Conservation (phyloP, 23 red algal genomes). For the Gracilaria gracilis region DNA sequence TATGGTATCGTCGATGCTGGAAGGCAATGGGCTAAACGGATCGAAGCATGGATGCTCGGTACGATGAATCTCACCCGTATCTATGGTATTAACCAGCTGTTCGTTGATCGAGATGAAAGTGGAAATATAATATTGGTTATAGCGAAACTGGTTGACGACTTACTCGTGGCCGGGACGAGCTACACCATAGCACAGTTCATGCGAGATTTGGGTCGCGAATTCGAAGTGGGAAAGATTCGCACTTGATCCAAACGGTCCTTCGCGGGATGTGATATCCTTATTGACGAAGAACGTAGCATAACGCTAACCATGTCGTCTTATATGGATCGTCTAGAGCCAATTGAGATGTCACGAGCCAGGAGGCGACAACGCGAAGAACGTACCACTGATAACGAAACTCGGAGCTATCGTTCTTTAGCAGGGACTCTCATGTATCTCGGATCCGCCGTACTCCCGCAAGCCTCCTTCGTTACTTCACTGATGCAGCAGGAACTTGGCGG, state of each 20-base stretch:
- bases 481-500: slow-evolving; percentile 19
- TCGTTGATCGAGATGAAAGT: background rate
- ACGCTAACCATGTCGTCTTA: slow-evolving; percentile 22
- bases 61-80: background rate
- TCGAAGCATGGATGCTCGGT: slow-evolving; percentile 18
- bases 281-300: slow-evolving; percentile 16
- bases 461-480: background rate
- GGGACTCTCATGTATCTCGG: slow-evolving; percentile 38
- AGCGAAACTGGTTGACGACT: slow-evolving; percentile 45
- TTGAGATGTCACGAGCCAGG: background rate
- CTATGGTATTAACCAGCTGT: slow-evolving; percentile 37
- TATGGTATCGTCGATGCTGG: slow-evolving; percentile 54
- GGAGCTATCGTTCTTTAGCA: slow-evolving; percentile 15
- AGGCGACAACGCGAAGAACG: no score
- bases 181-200: background rate
- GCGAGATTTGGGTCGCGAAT: no score
- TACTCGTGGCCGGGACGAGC: slow-evolving; percentile 12
- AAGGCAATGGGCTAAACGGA: no score
- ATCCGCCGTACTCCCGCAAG: slow-evolving; percentile 17
- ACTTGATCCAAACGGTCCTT: background rate
- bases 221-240: no score
- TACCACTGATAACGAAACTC: no score
- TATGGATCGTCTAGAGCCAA: slow-evolving; percentile 11
- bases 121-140: slow-evolving; percentile 2
- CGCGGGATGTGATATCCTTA: slow-evolving; percentile 33